Evolutionary conservation across 371 early-diverging fungal species (phyloP), one percentile per base, ranked within the genome.

Genomic region (Entomophthora muscae): DNA sequence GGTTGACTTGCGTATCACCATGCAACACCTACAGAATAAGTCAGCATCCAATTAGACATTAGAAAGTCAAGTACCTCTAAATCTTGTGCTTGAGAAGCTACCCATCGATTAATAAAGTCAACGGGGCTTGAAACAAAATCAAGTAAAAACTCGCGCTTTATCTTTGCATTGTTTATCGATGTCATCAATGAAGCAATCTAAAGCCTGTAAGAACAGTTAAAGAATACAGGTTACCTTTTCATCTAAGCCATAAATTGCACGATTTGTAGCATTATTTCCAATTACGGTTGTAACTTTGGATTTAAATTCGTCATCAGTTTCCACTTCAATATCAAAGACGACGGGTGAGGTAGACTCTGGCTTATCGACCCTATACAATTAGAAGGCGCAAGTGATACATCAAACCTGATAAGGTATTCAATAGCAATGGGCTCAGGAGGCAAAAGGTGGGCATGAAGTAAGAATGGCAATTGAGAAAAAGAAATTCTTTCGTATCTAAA

Each of bases 101-200:
- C 77, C 92, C 92, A 94, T 63, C 84, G 79, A 69, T 94, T 89
- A 66, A 94, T 82, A 70, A 95, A 95, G 29, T 82, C 85, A 26
- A 86, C 86, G 0, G 98, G 96, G 63, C 90, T 83, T 30, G 82
- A 74, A 2, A 90, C 78, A 73, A 95, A 98, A 53, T 83, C 76
- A 52, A 85, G 73, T 78, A 98, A 77, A 69, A 98, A 98, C 66
- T 94, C 95, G 2, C 95, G 90, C 70, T 94, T 94, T 52, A 88
- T 77, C 66, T 91, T 88, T 51, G 82, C 82, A 51, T 88, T 84
- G 68, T 89, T 85, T 72, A 97, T 88, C 27, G 82, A 78, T 66
- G 86, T 86, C 24, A 95, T 83, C 55, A 77, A 77, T 62, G 79
- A 81, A 30, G 81, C 77, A 71, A 83, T 82, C 75, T 82, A 52